Conservation (phyloP, 495 filamentous ascomycete genomes). For the Aspergillus coremiiformis region DNA sequence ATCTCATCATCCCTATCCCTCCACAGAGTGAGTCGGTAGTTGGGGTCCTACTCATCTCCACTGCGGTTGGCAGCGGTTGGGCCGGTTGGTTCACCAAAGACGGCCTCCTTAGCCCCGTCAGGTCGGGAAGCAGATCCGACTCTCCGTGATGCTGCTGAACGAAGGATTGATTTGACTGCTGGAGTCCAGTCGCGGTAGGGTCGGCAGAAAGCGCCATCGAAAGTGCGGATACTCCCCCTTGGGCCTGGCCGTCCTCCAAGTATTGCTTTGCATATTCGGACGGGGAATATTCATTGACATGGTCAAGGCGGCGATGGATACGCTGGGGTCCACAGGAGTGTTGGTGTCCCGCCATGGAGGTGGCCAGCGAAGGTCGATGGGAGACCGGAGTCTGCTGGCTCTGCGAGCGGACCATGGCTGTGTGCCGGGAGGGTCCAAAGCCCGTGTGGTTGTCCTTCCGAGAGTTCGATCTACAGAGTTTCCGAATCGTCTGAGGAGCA, state of each 20-base stretch:
- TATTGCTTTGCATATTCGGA: conserved; percentile 36
- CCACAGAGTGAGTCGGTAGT: conserved; percentile 40
- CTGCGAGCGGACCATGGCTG: conserved; percentile 39
- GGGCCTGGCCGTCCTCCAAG: conserved; percentile 24
- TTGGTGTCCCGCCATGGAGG: conserved; percentile 22
- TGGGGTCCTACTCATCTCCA: conserved; percentile 41
- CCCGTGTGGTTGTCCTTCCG: conserved; percentile 19
- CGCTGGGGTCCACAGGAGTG: conserved; percentile 30
- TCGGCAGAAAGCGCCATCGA: conserved; percentile 25
- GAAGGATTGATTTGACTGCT: conserved; percentile 16
- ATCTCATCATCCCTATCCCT: conserved; percentile 38
- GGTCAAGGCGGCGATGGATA: conserved; percentile 25
- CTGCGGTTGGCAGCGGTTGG: conserved; percentile 15
- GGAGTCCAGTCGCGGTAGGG: conserved; percentile 21
- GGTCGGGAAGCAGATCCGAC: conserved; percentile 9
- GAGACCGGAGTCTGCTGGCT: conserved; percentile 39
- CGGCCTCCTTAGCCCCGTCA: conserved; percentile 10
- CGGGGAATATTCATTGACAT: conserved; percentile 39
- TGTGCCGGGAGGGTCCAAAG: conserved; percentile 27
- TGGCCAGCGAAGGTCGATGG: conserved; percentile 23
- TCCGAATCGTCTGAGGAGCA: conserved; percentile 21
- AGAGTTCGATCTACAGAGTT: conserved; percentile 20
- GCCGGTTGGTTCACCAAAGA: conserved; percentile 16
- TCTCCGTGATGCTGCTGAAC: conserved; percentile 11
- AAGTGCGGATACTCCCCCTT: conserved; percentile 22